Base-by-base conservation (phyloP, 345 rosid species). In the Lepidium africanum region DNA sequence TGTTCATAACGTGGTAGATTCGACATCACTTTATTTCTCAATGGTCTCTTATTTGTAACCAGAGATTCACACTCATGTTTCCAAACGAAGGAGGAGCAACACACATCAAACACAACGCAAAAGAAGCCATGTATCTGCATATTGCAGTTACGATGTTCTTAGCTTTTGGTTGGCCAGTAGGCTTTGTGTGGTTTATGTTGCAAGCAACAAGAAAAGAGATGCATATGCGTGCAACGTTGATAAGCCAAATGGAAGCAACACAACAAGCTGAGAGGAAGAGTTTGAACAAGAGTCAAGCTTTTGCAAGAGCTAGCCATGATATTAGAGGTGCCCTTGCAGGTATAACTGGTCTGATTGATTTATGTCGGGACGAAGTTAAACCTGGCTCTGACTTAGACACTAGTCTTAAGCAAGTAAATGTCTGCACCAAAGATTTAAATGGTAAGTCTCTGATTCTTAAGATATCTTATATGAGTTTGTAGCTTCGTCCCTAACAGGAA, bases 301-400 rank as follows among this genome's bases (percentile, higher is more conserved):
- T 88, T 50, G 86, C 94, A 33, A 81, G 64, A 16, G 97, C 94
- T 13, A 88, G 89, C 74, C 98, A 93, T 16, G 96, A 93, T 47
- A 85, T 90, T 72, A 82, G 95, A 0, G 83, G 87, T 3, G 67
- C 83, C 1, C 69, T 92, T 19, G 91, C 96, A 0, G 86, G 83
- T 14, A 83, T 92, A 37, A 81, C 69, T 3, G 90, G 89, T 40
- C 69, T 87, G 43, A 84, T 90, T 16, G 83, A 85, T 12, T 5
- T 85, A 40, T 77, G 83, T 53, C 67, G 72, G 30, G 54, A 59
- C 7, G 82, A 81, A 39, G 85, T 65, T 25, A 27, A 59, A 66
- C 82, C 61, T 48, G 79, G 79, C 19, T 82, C 85, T 0, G 83
- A 85, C 14, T 4, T 86, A 6, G 72, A 77, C 33, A 55, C 79